Percentiles rank a stretch among this genome's conserved stretches.
These are phyloP conservation scores for Vitis hybrid DNA, from an alignment of 177 flowering plant species.

Conservation along the genomic window DNA sequence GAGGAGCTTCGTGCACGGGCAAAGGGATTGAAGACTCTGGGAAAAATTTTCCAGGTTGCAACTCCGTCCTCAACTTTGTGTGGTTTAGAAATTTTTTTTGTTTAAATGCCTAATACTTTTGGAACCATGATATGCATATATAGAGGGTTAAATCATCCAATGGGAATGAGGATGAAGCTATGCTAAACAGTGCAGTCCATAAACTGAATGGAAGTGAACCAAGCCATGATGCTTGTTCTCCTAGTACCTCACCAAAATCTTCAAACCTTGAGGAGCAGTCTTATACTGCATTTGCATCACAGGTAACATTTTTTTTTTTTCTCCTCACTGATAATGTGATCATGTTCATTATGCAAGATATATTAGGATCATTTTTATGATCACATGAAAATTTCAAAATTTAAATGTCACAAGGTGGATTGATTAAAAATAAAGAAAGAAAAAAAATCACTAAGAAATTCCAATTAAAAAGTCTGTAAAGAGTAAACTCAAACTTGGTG, in stretches of 20 bases:
- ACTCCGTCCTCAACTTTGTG: background rate
- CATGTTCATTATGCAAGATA: background rate
- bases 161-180: constrained; percentile 49
- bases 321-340: background rate
- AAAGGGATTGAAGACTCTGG: constrained; percentile 89
- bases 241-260: constrained; percentile 46
- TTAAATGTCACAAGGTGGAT: background rate
- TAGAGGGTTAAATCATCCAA: constrained; percentile 68
- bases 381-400: background rate
- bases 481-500: no score
- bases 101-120: constrained; percentile 4
- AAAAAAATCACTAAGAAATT: no score
- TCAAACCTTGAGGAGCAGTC: constrained; percentile 35
- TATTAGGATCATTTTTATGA: background rate
- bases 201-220: constrained; percentile 59
- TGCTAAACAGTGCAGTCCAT: constrained; percentile 22
- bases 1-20: constrained; percentile 94
- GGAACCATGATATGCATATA: constrained; percentile 4
- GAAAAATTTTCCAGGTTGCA: constrained; percentile 86
- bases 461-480: no score
- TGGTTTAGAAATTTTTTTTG: background rate
- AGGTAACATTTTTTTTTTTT: constrained; percentile 43
- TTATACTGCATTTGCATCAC: constrained; percentile 29
- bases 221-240: constrained; percentile 38
- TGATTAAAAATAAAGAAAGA: no score